Percentiles rank a stretch among this genome's conserved stretches.
These are phyloP conservation scores for Hamigera avellanea DNA, from an alignment of 495 filamentous ascomycete species.

Conservation along the genomic window DNA sequence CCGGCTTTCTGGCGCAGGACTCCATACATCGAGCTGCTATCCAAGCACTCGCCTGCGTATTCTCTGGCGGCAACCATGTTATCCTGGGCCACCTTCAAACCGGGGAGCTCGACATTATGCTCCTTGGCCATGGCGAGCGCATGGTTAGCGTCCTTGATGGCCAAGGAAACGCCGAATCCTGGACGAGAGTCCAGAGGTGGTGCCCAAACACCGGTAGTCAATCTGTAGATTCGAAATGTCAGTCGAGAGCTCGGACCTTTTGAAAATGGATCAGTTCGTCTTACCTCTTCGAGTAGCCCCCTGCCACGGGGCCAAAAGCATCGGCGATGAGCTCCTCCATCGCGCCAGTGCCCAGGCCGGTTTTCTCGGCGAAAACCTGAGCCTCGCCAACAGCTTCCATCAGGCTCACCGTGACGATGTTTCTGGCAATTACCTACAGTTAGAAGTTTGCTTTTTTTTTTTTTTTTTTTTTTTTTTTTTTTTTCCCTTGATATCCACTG, in stretches of 20 bases:
- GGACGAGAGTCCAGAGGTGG: conserved; percentile 28
- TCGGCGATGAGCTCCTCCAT: conserved; percentile 41
- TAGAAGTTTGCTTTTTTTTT: too few relatives aligned
- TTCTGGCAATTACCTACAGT: conserved; percentile 13
- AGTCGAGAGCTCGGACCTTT: neutral
- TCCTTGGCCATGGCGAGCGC: conserved; percentile 26
- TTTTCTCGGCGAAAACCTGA: conserved; percentile 44
- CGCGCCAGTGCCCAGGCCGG: conserved; percentile 34
- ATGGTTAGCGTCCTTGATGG: conserved; percentile 37
- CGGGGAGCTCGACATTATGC: conserved; percentile 25
- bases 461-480: too few relatives aligned
- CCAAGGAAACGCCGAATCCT: conserved; percentile 32
- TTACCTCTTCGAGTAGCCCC: conserved; percentile 37
- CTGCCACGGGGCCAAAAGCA: conserved; percentile 38
- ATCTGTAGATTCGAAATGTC: conserved; percentile 14
- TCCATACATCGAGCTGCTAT: conserved; percentile 36
- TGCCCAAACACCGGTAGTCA: conserved; percentile 35
- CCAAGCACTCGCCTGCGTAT: conserved; percentile 30
- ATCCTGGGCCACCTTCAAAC: conserved; percentile 20
- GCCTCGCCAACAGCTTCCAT: conserved; percentile 43
- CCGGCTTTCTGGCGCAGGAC: conserved; percentile 30
- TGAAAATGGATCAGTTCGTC: neutral
- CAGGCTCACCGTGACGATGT: conserved; percentile 35
- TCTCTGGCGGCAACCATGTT: conserved; percentile 33
- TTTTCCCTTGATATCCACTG: too few relatives aligned